These are phyloP conservation scores for Leptographium procerum DNA, from an alignment of 2,329 filamentous ascomycete species.

Conservation along the genomic window DNA sequence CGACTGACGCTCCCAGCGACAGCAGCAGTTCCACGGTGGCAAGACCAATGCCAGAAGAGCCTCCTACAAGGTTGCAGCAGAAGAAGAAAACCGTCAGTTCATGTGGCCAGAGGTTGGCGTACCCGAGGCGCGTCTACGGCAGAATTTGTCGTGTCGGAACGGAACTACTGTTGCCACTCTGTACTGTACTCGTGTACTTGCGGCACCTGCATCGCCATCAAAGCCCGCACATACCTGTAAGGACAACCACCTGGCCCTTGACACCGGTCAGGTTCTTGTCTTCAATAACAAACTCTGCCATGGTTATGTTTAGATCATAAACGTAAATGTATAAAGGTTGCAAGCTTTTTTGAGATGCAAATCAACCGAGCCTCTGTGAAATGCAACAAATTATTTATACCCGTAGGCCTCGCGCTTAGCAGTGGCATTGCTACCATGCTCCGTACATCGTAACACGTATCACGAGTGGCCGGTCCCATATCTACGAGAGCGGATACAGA, in stretches of 20 bases:
- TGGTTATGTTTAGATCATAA: too few species aligned
- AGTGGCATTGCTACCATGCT: too few species aligned
- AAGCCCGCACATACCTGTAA: background rate
- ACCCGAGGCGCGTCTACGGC: background rate
- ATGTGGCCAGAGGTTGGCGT: background rate
- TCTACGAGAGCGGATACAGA: too few species aligned
- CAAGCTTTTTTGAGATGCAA: too few species aligned
- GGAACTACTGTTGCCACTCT: too few species aligned
- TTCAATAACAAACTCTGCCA: background rate
- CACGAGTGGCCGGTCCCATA: too few species aligned
- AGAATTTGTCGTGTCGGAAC: background rate
- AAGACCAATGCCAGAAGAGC: conserved; percentile 1
- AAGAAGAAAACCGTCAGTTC: background rate
- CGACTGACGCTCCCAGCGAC: background rate
- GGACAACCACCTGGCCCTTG: conserved; percentile 1
- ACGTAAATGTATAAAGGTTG: too few species aligned
- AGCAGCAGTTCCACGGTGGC: conserved; percentile 1
- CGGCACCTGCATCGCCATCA: background rate
- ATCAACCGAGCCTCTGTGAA: background rate
- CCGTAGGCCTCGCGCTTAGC: background rate
- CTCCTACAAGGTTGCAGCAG: background rate
- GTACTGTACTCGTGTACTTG: background rate
- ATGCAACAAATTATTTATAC: background rate
- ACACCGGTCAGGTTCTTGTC: background rate
- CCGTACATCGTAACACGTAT: too few species aligned